These are phyloP conservation scores for Pisolithus microcarpus DNA, from an alignment of 768 basidiomycete species.

Conservation along the genomic window DNA sequence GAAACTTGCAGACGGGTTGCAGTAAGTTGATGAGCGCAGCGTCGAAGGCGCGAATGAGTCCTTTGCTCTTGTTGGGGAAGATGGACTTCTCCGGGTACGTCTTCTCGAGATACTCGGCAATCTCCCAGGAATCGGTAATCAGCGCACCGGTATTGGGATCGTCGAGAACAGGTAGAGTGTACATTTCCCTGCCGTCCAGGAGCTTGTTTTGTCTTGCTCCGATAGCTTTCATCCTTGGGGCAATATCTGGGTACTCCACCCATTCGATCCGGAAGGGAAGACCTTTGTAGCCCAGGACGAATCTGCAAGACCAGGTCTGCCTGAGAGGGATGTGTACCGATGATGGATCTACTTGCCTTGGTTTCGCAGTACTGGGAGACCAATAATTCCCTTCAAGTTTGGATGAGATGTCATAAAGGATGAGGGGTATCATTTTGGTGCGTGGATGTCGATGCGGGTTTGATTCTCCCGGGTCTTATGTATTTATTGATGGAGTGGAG, in stretches of 20 bases:
- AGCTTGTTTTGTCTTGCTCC: constrained; percentile 17
- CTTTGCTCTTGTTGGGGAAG: constrained; percentile 18
- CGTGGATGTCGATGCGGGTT: neutral
- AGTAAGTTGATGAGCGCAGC: neutral
- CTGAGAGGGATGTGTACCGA: neutral
- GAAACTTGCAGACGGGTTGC: constrained; percentile 5
- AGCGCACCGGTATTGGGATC: constrained; percentile 25
- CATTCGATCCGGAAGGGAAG: constrained; percentile 29
- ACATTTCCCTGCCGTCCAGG: constrained; percentile 14
- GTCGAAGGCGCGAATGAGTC: constrained; percentile 18
- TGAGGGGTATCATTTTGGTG: constrained; percentile 19
- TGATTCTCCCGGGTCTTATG: too few relatives aligned
- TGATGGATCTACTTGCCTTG: constrained; percentile 21
- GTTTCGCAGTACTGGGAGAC: constrained; percentile 34
- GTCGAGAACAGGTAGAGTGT: constrained; percentile 29
- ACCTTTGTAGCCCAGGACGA: constrained; percentile 25
- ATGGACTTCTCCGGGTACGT: constrained; percentile 27
- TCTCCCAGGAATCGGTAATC: constrained; percentile 27
- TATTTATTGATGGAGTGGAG: neutral
- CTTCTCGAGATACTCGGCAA: constrained; percentile 32
- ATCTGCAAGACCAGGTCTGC: constrained; percentile 14
- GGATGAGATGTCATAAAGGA: constrained; percentile 33
- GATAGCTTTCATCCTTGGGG: constrained; percentile 15
- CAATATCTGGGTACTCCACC: constrained; percentile 30
- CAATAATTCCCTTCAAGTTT: constrained; percentile 23